Evolutionary conservation across 148 eudicot genomes (phyloP).

Genomic region (Drosera capensis): DNA sequence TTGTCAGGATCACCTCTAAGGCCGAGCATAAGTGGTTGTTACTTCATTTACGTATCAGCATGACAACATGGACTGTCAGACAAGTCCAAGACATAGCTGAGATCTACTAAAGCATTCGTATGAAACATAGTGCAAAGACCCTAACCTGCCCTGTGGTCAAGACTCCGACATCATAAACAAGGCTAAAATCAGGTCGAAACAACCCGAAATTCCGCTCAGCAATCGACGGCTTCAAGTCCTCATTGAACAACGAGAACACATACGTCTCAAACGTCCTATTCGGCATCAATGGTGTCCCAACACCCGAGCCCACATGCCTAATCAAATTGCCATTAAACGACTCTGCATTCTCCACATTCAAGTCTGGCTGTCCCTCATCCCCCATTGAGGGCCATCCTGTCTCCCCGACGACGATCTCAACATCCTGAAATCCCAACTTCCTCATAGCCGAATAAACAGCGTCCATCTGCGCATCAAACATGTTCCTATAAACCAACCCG

Average conservation of each 20-base stretch:
- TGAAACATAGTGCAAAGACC: neutral
- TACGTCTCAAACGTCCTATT: conserved; percentile 52
- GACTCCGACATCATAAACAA: conserved; percentile 61
- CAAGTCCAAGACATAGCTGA: neutral
- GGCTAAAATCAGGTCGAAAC: conserved; percentile 52
- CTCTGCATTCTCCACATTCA: conserved; percentile 37
- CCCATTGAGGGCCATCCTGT: conserved; percentile 79
- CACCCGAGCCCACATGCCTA: conserved; percentile 23
- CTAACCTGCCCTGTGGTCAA: conserved; percentile 8
- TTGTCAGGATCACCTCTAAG: no score
- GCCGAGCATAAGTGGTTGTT: no score
- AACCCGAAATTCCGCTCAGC: conserved; percentile 73
- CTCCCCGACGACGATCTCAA: conserved; percentile 65
- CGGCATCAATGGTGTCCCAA: conserved; percentile 84
- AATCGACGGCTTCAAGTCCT: conserved; percentile 48
- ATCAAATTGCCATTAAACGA: conserved; percentile 39
- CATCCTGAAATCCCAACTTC: conserved; percentile 41
- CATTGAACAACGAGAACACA: conserved; percentile 52
- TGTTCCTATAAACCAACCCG: conserved; percentile 33
- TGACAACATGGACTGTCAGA: neutral
- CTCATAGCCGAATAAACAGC: conserved; percentile 53
- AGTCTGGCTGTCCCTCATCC: conserved; percentile 33
- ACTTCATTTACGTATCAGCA: no score
- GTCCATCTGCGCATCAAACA: conserved; percentile 60
- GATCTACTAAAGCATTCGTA: neutral